Base-by-base conservation (phyloP, 306 rosid genomes). In the Quercus wislizeni region DNA sequence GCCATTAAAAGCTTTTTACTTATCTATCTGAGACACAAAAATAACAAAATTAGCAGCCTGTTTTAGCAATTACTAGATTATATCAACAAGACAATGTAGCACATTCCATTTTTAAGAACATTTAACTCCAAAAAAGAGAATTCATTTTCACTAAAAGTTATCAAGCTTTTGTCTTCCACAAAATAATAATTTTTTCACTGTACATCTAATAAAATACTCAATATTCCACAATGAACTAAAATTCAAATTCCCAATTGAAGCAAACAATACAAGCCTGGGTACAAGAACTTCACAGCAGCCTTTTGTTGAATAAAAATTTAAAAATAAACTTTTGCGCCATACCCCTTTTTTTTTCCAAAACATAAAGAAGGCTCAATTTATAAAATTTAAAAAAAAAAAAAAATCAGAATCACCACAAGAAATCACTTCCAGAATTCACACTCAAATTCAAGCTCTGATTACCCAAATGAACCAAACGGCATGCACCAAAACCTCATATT, bases 1-100 rank as follows among this genome's bases (percentile, higher is more conserved):
- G 97, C 93, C 97, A 90, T 92, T 25, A 71, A 82, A 43, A 14
- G 61, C 72, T 72, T 59, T 35, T 10, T 18, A 67, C 2, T 63
- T 77, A 49, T 35, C 74, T 73, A 68, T 75, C 89, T 83, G 93
- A 78, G 76, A 59, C 68, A 81, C 46, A 71, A 7, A 19, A 86
- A 68, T 4, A 41, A 14, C 11, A 30, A 79, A 64, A 58, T 38
- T 31, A 43, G 78, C 57, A 28, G 67, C 46, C 6, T 30, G 15
- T 28, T 25, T 14, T 4, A 76, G 51, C 17, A 35, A 43, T 49
- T 18, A 71, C 35, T 57, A 74, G n/a, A 56, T 49, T 19, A 77
- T n/a, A 54, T 63, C 18, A 55, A 68, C 61, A 78, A 74, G 17
- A 17, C 9, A 20, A 20, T 18, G 46, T 21, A 1, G 28, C 1